These are phyloP conservation scores for Gamsiella multidivaricata DNA, from an alignment of 192 early-diverging fungal species.

Conservation along the genomic window DNA sequence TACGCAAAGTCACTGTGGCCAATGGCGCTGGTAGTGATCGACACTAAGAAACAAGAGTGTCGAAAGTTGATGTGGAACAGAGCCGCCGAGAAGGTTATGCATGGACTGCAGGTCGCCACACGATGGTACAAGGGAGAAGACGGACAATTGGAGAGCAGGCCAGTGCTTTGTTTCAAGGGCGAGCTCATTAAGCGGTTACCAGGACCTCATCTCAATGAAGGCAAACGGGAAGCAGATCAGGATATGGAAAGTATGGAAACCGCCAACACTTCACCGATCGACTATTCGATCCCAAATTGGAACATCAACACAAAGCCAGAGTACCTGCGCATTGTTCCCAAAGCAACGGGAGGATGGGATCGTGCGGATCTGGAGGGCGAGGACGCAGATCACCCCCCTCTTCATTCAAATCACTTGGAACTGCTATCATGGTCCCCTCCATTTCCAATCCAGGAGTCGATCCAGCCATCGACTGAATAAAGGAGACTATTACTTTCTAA, in stretches of 20 bases:
- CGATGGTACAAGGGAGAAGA: neutral
- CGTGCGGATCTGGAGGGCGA: neutral
- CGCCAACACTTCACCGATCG: neutral
- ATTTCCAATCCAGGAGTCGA: neutral
- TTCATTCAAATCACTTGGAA: neutral
- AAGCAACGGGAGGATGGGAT: neutral
- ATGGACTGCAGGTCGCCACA: constrained; percentile 31
- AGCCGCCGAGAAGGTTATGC: constrained; percentile 47
- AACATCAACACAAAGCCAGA: constrained; percentile 12
- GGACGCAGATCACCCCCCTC: neutral
- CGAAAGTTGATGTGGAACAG: constrained; percentile 45
- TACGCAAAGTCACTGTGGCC: constrained; percentile 44
- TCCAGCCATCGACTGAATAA: neutral
- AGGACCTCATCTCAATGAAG: constrained; percentile 31
- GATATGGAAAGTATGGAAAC: neutral
- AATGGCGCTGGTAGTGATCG: constrained; percentile 44
- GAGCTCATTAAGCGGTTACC: constrained; percentile 19
- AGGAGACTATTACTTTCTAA: too few species aligned
- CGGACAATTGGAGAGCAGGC: constrained; percentile 2
- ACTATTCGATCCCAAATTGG: constrained; percentile 24
- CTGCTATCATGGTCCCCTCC: constrained; percentile 7
- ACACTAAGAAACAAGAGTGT: constrained; percentile 15
- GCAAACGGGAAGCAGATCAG: too few species aligned
- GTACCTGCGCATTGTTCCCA: constrained; percentile 17
- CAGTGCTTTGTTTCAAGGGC: constrained; percentile 36